Conservation (phyloP, 108 stramenopile genomes). For the Conticribra weissflogii region DNA sequence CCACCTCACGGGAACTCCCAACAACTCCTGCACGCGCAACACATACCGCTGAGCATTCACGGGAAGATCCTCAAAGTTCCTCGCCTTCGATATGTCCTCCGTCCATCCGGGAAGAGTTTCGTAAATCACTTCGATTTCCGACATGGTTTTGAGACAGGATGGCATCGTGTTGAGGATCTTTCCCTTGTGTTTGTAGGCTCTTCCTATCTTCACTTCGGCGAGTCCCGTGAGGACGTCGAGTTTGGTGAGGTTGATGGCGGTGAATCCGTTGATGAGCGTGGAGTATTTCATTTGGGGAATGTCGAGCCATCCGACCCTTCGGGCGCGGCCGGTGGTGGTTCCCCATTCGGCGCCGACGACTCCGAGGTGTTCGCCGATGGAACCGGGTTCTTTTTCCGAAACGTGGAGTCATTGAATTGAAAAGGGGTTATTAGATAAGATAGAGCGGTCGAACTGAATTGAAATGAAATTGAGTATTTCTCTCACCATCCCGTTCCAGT, state of each 20-base stretch:
- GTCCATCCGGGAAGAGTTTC: slow-evolving; percentile 96
- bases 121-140: slow-evolving; percentile 92
- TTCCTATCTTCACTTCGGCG: slow-evolving; percentile 79
- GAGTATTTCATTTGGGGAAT: slow-evolving; percentile 96
- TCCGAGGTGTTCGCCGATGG: slow-evolving; percentile 83
- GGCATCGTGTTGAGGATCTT: slow-evolving; percentile 91
- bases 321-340: slow-evolving; percentile 93
- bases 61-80: slow-evolving; percentile 95
- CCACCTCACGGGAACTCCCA: slow-evolving; percentile 96
- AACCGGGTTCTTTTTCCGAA: slow-evolving; percentile 37
- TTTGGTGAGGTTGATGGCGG: slow-evolving; percentile 97
- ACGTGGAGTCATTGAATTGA: no score
- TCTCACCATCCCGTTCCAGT: slow-evolving; percentile 62
- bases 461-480: no score
- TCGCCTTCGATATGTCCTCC: slow-evolving; percentile 87
- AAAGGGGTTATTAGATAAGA: no score
- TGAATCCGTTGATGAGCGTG: slow-evolving; percentile 95
- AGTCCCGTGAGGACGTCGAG: slow-evolving; percentile 97
- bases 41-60: slow-evolving; percentile 93
- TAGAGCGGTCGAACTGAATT: no score
- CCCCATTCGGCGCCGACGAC: slow-evolving; percentile 96
- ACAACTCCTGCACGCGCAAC: slow-evolving; percentile 88
- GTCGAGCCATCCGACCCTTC: slow-evolving; percentile 99
- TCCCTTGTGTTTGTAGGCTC: slow-evolving; percentile 91
- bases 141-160: slow-evolving; percentile 78